Percentiles rank a stretch among this genome's conserved stretches.
Evolutionary conservation across 352 stramenopile genomes (phyloP).

Genomic region (Albugo candida): DNA sequence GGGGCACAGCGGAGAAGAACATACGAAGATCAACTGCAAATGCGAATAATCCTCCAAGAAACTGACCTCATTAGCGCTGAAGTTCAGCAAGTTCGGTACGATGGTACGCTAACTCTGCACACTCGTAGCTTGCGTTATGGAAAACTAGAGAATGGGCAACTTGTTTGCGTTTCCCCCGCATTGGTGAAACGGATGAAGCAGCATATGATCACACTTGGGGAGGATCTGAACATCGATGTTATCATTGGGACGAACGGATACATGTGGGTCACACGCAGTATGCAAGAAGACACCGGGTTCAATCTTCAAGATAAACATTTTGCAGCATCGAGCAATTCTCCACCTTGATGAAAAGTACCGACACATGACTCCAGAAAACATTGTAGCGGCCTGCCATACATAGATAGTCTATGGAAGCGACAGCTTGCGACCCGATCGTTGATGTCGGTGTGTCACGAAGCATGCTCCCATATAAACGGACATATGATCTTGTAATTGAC

Average conservation of each 20-base stretch:
- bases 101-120: constrained; percentile 88
- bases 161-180: constrained; percentile 72
- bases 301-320: constrained; percentile 16
- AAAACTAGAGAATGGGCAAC: constrained; percentile 89
- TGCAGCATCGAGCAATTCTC: constrained; percentile 62
- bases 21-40: constrained; percentile 93
- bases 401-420: constrained; percentile 8
- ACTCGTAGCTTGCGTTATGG: constrained; percentile 88
- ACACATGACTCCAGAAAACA: constrained; percentile 81
- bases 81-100: constrained; percentile 72
- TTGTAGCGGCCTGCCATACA: constrained; percentile 73
- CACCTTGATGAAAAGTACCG: constrained; percentile 76
- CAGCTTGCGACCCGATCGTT: too few species aligned
- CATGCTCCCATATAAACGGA: too few species aligned
- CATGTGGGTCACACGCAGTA: constrained; percentile 86
- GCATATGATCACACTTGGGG: constrained; percentile 79
- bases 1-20: constrained; percentile 92
- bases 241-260: constrained; percentile 90
- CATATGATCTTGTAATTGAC: too few species aligned
- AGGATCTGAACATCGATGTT: constrained; percentile 67
- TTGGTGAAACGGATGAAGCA: constrained; percentile 88
- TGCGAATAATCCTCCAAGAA: constrained; percentile 89
- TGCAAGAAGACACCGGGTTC: constrained; percentile 13
- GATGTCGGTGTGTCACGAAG: too few species aligned
- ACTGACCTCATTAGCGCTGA: constrained; percentile 91